A percentile compares a stretch with the other conserved stretches of the same genome.
These are phyloP conservation scores for Penicillium sp. DNA, from an alignment of 2,329 filamentous ascomycete genomes.

Conservation along the genomic window DNA sequence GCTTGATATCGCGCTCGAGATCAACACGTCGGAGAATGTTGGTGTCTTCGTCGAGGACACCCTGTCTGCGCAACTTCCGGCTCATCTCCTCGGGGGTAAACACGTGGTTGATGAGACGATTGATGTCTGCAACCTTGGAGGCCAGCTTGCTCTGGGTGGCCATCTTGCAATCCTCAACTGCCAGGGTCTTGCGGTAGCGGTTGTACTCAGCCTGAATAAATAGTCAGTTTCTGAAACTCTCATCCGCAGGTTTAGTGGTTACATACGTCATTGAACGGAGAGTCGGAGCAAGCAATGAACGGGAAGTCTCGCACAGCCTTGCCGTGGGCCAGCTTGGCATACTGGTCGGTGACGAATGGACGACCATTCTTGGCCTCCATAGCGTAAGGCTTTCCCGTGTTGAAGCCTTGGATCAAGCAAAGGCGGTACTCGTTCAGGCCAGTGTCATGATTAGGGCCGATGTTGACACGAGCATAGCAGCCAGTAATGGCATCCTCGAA, in stretches of 20 bases:
- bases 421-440: slow-evolving; percentile 84
- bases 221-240: slow-evolving; percentile 3
- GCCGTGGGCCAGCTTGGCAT: slow-evolving; percentile 80
- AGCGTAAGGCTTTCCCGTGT: slow-evolving; percentile 79
- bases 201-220: slow-evolving; percentile 73
- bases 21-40: slow-evolving; percentile 71
- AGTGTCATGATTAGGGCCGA: slow-evolving; percentile 76
- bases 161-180: slow-evolving; percentile 72
- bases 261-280: slow-evolving; percentile 78
- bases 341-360: slow-evolving; percentile 82
- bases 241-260: background rate
- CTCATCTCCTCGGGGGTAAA: slow-evolving; percentile 86
- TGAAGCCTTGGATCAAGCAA: slow-evolving; percentile 84
- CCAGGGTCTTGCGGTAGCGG: slow-evolving; percentile 77
- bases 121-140: slow-evolving; percentile 80
- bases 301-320: slow-evolving; percentile 84
- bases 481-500: slow-evolving; percentile 83
- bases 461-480: slow-evolving; percentile 83
- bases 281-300: slow-evolving; percentile 88
- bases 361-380: slow-evolving; percentile 77
- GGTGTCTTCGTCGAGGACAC: slow-evolving; percentile 69
- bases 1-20: slow-evolving; percentile 68
- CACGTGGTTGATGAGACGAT: slow-evolving; percentile 74
- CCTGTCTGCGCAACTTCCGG: slow-evolving; percentile 75
- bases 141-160: slow-evolving; percentile 74